Evolutionary conservation across 352 stramenopile genomes (phyloP), one percentile per base, ranked within the genome.

Genomic region (Globisporangium takayamanum): DNA sequence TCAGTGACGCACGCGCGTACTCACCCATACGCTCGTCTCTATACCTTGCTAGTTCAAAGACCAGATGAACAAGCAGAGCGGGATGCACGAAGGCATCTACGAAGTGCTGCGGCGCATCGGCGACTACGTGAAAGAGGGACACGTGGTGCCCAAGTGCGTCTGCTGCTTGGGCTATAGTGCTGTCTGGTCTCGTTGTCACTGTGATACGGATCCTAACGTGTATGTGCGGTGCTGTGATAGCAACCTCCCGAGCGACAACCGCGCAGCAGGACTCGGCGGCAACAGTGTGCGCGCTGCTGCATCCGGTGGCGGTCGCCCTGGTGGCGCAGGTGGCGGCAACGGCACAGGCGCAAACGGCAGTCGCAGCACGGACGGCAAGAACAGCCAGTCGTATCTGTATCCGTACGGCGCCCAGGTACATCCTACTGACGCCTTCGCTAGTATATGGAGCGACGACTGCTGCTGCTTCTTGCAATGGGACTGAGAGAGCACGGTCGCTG

Each of bases 221-320:
- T 26, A 12, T 49, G 14, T 62, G 1, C 44, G 11, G 25, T 51
- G 22, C 22, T 22, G 52, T 51, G 3, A 14, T 3, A 92, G 55
- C 50, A 95, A 95, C 62, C 59, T 95, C 22, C 86, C 86, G 18
- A 95, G 86, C 52, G 86, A 95, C 22, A 95, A 94, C 62, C 74
- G 86, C 53, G 86, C 84, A 20, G 83, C 84, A 33, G 84, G 84
- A 22, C 60, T 92, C 26, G 86, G 84, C 26, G 84, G 83, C 2
- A 89, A 87, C 28, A 89, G 81, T 49, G 72, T 67, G 44, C 69
- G 86, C 22, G 69, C 63, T 41, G 64, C 64, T 14, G 77, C 53
- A 18, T 52, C 64, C 51, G 59, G 42, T 11, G 67, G 48, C 33
- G 66, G 51, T 22, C 65, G 57, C 46, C 69, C 75, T 20, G 61